These are phyloP conservation scores for Pseudogymnoascus sp. DNA, from an alignment of 2,329 filamentous ascomycete genomes.

Conservation along the genomic window DNA sequence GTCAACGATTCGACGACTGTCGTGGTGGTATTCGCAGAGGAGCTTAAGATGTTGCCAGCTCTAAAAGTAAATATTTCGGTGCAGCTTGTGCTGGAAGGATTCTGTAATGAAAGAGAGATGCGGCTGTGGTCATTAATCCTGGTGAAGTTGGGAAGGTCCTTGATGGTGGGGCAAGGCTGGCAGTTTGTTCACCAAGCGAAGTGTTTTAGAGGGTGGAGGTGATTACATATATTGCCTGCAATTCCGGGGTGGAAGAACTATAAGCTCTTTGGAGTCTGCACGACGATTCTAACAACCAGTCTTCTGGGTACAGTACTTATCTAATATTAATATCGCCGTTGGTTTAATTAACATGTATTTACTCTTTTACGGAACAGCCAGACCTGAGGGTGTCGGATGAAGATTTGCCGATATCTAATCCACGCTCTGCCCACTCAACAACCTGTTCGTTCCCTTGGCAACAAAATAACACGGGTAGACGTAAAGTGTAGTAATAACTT, in stretches of 20 bases:
- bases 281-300: conserved; percentile 1
- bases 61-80: conserved; percentile 9
- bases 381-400: background rate
- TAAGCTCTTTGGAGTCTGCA: conserved; percentile 1
- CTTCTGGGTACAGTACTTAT: background rate
- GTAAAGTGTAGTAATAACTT: background rate
- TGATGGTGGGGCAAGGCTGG: conserved; percentile 10
- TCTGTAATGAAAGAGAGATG: conserved; percentile 6
- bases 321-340: background rate
- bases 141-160: conserved; percentile 8
- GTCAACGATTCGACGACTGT: conserved; percentile 22
- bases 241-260: conserved; percentile 7
- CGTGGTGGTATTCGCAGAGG: conserved; percentile 9
- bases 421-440: background rate
- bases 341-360: background rate
- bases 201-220: conserved; percentile 10
- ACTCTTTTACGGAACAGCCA: background rate
- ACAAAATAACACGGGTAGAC: background rate
- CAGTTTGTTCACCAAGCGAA: conserved; percentile 8
- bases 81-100: conserved; percentile 11
- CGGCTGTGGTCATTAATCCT: conserved; percentile 8
- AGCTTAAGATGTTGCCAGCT: conserved; percentile 4
- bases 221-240: conserved; percentile 8
- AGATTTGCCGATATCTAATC: conserved; percentile 6
- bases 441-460: background rate